Conservation (phyloP, 768 basidiomycete genomes). For the Candolleomyces eurysporus region DNA sequence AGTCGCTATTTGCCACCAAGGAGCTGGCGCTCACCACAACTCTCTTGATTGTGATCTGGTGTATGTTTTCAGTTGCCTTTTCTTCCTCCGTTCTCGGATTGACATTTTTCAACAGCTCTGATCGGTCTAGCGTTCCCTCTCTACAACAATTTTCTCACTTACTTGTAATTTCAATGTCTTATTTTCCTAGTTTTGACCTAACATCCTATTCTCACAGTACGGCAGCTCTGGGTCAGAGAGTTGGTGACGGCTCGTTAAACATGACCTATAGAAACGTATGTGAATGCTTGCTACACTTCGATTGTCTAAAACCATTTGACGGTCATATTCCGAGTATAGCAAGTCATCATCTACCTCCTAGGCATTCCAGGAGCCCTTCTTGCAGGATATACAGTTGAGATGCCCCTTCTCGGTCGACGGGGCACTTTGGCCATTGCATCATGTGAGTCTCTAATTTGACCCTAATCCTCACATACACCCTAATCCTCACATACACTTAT, state of each 20-base stretch:
- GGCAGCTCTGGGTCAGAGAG: conserved; percentile 58
- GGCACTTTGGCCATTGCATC: conserved; percentile 67
- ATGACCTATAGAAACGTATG: conserved; percentile 73
- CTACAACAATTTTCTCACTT: conserved; percentile 29
- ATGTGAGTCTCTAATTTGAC: conserved; percentile 35
- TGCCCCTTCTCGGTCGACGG: conserved; percentile 59
- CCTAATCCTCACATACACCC: conserved; percentile 17
- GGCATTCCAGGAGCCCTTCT: conserved; percentile 73
- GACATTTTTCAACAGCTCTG: conserved; percentile 40
- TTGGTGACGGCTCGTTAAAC: conserved; percentile 67
- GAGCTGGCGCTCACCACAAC: conserved; percentile 67
- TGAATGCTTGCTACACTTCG: neutral
- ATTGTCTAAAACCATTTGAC: neutral
- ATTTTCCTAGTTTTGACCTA: too few relatives aligned
- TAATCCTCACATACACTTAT: conserved; percentile 13
- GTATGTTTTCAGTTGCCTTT: conserved; percentile 19
- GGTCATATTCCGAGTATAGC: conserved; percentile 32
- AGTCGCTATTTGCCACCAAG: conserved; percentile 58
- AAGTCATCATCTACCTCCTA: conserved; percentile 65
- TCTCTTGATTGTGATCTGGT: conserved; percentile 55
- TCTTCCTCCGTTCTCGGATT: neutral
- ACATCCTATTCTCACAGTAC: neutral
- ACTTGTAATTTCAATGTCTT: conserved; percentile 19
- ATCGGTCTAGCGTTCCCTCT: conserved; percentile 62
- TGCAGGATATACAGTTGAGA: conserved; percentile 69